Evolutionary conservation across 2,329 filamentous ascomycete species (phyloP).

Genomic region (Didymella keratinophila): DNA sequence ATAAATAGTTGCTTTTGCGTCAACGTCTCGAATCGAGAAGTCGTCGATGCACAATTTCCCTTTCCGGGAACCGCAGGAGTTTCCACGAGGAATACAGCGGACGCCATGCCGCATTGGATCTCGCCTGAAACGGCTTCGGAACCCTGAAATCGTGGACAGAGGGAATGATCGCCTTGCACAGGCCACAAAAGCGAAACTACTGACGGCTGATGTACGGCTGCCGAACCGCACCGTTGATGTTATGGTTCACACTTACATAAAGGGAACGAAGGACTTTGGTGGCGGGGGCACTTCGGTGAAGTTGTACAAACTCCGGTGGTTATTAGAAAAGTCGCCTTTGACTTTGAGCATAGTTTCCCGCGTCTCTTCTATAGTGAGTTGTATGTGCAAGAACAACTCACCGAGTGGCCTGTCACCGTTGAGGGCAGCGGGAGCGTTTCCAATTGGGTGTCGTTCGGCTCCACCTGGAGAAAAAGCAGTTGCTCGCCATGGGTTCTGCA

Average conservation of each 20-base stretch:
- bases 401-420: neutral
- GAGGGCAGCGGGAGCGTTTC: neutral
- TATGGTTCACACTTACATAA: neutral
- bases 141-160: neutral
- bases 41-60: slow-evolving; percentile 2
- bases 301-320: neutral
- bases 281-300: neutral
- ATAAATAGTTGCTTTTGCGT: slow-evolving; percentile 8
- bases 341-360: neutral
- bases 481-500: neutral
- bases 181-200: neutral
- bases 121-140: slow-evolving; percentile 13
- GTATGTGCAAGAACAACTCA: neutral
- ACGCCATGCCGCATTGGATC: neutral
- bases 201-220: neutral
- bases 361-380: neutral
- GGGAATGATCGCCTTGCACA: neutral
- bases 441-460: neutral
- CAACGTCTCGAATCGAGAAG: slow-evolving; percentile 7
- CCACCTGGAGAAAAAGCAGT: slow-evolving; percentile 14
- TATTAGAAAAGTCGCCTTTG: neutral
- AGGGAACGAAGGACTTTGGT: neutral
- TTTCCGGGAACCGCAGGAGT: neutral
- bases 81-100: slow-evolving; percentile 13
- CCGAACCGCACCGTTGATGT: neutral